Conservation (phyloP, 2,329 filamentous ascomycete genomes). For the Phoma sp. region DNA sequence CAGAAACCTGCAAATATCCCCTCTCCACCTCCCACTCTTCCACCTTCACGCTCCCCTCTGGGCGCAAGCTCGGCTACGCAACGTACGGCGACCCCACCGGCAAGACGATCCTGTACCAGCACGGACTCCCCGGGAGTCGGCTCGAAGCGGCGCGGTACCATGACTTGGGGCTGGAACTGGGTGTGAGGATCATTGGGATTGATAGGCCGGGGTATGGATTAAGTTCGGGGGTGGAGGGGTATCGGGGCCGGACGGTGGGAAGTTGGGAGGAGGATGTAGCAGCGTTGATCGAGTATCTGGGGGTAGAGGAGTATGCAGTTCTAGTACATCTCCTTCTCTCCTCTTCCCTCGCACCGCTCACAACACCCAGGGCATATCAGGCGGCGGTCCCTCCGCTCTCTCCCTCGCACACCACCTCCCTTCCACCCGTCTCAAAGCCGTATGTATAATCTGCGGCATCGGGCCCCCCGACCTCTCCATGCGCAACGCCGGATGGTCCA, state of each 20-base stretch:
- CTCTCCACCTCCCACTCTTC: constrained; percentile 36
- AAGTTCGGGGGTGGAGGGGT: constrained; percentile 27
- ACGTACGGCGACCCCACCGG: constrained; percentile 39
- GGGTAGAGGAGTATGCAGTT: constrained; percentile 29
- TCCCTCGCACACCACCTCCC: constrained; percentile 36
- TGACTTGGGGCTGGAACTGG: constrained; percentile 26
- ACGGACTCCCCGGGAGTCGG: constrained; percentile 41
- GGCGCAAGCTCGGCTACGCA: constrained; percentile 47
- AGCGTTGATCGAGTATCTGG: constrained; percentile 27
- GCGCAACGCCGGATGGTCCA: constrained; percentile 30
- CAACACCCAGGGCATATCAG: constrained; percentile 35
- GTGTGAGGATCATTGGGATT: constrained; percentile 32
- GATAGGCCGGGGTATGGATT: constrained; percentile 41
- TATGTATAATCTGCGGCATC: constrained; percentile 39
- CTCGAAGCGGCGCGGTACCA: constrained; percentile 36
- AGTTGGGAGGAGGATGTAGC: constrained; percentile 36
- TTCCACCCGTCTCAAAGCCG: constrained; percentile 26
- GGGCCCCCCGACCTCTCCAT: constrained; percentile 48
- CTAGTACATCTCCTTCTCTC: constrained; percentile 23
- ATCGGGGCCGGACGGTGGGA: constrained; percentile 27
- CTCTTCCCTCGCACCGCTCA: background rate
- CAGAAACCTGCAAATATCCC: constrained; percentile 5
- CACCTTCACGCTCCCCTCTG: constrained; percentile 42
- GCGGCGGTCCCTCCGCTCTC: constrained; percentile 43
- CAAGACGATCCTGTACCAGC: constrained; percentile 35